A percentile compares a stretch with the other conserved stretches of the same genome.
These are phyloP conservation scores for Aspergillus persii DNA, from an alignment of 2,329 filamentous ascomycete species.

Conservation along the genomic window DNA sequence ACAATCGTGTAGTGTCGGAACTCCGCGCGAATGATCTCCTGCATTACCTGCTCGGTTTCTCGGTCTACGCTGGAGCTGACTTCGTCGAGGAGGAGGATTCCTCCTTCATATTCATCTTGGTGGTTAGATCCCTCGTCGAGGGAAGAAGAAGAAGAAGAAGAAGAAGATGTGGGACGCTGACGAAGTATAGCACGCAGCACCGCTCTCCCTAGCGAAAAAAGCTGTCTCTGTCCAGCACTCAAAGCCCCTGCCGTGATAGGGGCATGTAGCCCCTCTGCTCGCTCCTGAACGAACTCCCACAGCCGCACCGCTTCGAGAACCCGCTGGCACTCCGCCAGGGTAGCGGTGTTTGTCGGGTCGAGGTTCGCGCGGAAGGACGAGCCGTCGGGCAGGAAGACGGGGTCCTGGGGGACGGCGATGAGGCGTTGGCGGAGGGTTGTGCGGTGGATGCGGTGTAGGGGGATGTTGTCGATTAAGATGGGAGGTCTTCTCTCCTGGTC, in stretches of 20 bases:
- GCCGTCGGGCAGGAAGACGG: not conserved
- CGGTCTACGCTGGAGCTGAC: slow-evolving; percentile 21
- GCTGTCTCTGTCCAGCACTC: slow-evolving; percentile 72
- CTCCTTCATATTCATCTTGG: not conserved
- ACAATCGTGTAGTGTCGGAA: slow-evolving; percentile 29
- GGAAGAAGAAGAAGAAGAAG: no score
- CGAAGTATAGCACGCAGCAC: slow-evolving; percentile 39
- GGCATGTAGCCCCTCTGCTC: slow-evolving; percentile 20
- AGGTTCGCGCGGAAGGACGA: not conserved
- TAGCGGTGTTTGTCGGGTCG: not conserved
- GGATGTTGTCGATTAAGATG: not conserved
- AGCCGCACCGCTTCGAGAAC: not conserved
- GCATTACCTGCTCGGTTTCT: slow-evolving; percentile 19
- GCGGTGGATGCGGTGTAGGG: not conserved
- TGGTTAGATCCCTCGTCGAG: no score
- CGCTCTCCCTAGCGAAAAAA: slow-evolving; percentile 69
- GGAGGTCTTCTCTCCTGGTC: not conserved
- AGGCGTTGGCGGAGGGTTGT: not conserved
- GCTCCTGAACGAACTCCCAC: not conserved
- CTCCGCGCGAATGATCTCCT: slow-evolving; percentile 24
- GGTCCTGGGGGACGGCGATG: not conserved
- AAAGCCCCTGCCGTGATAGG: slow-evolving; percentile 47
- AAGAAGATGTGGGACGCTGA: no score
- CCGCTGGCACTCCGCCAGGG: not conserved
- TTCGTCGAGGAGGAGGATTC: slow-evolving; percentile 25